Conservation (phyloP, 2,329 filamentous ascomycete species). For the Biscogniauxia sp. region DNA sequence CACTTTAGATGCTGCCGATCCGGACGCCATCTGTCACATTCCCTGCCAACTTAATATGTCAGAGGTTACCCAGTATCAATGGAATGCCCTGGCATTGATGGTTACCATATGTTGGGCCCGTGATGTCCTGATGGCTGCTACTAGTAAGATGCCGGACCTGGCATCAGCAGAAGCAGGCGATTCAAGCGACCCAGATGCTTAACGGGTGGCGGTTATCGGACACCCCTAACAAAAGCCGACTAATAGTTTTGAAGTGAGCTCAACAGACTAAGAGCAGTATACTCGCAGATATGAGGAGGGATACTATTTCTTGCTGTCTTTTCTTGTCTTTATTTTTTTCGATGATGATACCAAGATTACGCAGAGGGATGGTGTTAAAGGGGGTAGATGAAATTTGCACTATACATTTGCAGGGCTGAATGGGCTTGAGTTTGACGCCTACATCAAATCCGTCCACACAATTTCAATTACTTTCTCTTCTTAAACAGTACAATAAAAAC, state of each 20-base stretch:
- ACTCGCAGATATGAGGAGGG: not conserved
- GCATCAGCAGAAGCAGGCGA: slow-evolving; percentile 4
- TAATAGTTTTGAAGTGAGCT: not conserved
- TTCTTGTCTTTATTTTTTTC: not conserved
- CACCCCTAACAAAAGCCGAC: not conserved
- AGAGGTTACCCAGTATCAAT: slow-evolving; percentile 31
- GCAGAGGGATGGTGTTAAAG: not conserved
- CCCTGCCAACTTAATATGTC: slow-evolving; percentile 30
- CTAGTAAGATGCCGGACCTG: slow-evolving; percentile 9
- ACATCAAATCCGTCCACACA: not conserved
- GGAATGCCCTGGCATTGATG: slow-evolving; percentile 34
- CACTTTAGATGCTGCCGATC: slow-evolving; percentile 28
- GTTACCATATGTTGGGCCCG: slow-evolving; percentile 34
- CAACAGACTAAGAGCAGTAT: not conserved
- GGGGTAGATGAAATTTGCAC: not conserved
- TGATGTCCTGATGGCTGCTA: slow-evolving; percentile 22
- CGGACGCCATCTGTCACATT: slow-evolving; percentile 24
- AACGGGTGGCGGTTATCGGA: not conserved
- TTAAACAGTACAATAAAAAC: not conserved
- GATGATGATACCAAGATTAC: not conserved
- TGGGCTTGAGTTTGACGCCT: not conserved
- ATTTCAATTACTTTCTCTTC: not conserved
- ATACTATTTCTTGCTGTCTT: not conserved
- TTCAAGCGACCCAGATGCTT: slow-evolving; percentile 26
- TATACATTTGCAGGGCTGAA: not conserved